A percentile compares a stretch with the other conserved stretches of the same genome.
phyloP scores from a whole-genome alignment of 345 rosid species.

The Lepidium aucheri region DNA sequence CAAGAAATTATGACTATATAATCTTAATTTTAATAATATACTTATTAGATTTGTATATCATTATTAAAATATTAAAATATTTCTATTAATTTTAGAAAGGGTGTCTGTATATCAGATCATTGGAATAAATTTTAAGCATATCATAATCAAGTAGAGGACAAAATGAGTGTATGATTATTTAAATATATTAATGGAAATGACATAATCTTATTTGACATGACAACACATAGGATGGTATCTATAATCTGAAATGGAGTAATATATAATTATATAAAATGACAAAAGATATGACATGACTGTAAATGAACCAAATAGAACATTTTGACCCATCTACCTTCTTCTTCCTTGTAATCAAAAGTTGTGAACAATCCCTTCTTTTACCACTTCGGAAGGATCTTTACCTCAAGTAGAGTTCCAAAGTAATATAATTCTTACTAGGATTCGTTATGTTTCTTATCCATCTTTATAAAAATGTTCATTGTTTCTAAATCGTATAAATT shows the following conservation, averaged over 20 bases:
- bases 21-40: too few relatives aligned
- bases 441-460: too few relatives aligned
- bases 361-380: neutral
- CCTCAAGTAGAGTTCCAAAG: neutral
- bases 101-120: neutral
- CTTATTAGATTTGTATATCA: too few relatives aligned
- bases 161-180: constrained; percentile 4
- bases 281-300: neutral
- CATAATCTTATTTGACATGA: constrained; percentile 20
- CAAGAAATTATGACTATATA: too few relatives aligned
- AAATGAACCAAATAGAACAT: constrained; percentile 1
- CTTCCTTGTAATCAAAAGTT: neutral
- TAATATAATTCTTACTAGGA: too few relatives aligned
- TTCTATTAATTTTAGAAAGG: too few relatives aligned
- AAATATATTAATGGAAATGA: constrained; percentile 9
- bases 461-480: too few relatives aligned
- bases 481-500: too few relatives aligned
- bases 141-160: neutral
- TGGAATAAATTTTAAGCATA: neutral
- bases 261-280: neutral
- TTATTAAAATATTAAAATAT: too few relatives aligned
- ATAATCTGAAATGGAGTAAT: neutral
- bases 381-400: neutral
- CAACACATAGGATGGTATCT: constrained; percentile 19
- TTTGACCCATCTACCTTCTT: neutral